Evolutionary conservation across 108 stramenopile genomes (phyloP), one percentile per base, ranked within the genome.

Genomic region (Cylindrotheca closterium): DNA sequence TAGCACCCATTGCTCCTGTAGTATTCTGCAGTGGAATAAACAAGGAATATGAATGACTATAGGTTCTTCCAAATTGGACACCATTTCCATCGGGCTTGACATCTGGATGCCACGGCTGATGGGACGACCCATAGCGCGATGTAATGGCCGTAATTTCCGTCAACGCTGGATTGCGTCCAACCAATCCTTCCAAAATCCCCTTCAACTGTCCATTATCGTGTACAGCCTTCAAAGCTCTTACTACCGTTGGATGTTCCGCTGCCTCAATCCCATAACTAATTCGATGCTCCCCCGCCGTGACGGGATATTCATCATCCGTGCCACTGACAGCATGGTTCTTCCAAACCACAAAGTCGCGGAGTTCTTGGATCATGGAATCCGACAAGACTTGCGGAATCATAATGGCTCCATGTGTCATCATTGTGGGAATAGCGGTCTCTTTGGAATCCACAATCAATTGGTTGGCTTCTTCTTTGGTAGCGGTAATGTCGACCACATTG

Each of bases 81-180:
- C 58, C 79, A 59, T 80, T 78, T 2, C 85, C 85, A 49, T 79
- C 78, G 0, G 63, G 58, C 48, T 86, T 85, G 24, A 79, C 78
- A 60, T 86, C 85, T 5, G 76, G 55, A 60, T 86, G 85, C 81
- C 81, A 82, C 12, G 53, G 50, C 68, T 82, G 81, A 53, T 52
- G 33, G 3, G 51, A 28, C 2, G 73, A 67, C 18, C 85, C 85
- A 51, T 51, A 61, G 2, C 22, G 60, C 3, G 71, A 45, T 0
- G 79, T 86, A 66, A 86, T 86, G 37, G 85, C 79, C 3, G 81
- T 82, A 52, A 86, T 74, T 67, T 82, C 81, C 1, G 81, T 63
- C 52, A 79, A 50, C 0, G 81, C 76, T 1, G 85, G 79, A 58
- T 82, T 80, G 5, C 63, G 68, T 29, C 85, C 85, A 18, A 86